Conservation (phyloP, 306 rosid genomes). For the Myrica gale region DNA sequence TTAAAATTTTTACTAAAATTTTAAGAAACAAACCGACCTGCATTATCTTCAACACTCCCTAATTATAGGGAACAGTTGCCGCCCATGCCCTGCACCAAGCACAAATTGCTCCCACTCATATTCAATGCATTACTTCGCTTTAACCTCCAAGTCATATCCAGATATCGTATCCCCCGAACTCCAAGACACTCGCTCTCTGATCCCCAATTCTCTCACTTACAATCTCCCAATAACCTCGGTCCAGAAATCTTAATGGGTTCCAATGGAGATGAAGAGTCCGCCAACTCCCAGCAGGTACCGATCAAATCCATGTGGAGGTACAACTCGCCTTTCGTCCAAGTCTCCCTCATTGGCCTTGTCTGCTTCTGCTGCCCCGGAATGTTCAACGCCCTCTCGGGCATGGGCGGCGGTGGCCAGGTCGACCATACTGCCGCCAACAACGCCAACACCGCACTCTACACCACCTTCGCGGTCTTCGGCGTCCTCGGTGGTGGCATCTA, state of each 20-base stretch:
- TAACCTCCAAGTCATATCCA: too few relatives aligned
- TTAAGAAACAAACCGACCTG: too few relatives aligned
- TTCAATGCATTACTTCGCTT: too few relatives aligned
- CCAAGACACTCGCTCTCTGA: background rate
- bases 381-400: slow-evolving; percentile 88
- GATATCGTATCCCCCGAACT: background rate
- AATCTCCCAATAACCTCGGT: background rate
- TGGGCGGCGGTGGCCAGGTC: slow-evolving; percentile 93
- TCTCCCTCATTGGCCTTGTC: slow-evolving; percentile 62
- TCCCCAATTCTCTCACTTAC: background rate
- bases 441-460: slow-evolving; percentile 73
- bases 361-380: slow-evolving; percentile 97
- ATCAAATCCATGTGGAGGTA: slow-evolving; percentile 44
- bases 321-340: slow-evolving; percentile 72
- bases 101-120: too few relatives aligned
- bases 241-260: slow-evolving; percentile 43
- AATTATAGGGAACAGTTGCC: too few relatives aligned
- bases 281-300: slow-evolving; percentile 8
- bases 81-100: too few relatives aligned
- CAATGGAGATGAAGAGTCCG: slow-evolving; percentile 39
- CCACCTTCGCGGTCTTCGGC: slow-evolving; percentile 78
- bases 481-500: slow-evolving; percentile 88
- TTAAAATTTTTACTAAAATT: too few relatives aligned
- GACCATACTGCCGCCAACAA: slow-evolving; percentile 71
- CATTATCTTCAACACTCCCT: too few relatives aligned